Conservation (phyloP, 2,329 filamentous ascomycete species). For the Trichoderma simmonsii region DNA sequence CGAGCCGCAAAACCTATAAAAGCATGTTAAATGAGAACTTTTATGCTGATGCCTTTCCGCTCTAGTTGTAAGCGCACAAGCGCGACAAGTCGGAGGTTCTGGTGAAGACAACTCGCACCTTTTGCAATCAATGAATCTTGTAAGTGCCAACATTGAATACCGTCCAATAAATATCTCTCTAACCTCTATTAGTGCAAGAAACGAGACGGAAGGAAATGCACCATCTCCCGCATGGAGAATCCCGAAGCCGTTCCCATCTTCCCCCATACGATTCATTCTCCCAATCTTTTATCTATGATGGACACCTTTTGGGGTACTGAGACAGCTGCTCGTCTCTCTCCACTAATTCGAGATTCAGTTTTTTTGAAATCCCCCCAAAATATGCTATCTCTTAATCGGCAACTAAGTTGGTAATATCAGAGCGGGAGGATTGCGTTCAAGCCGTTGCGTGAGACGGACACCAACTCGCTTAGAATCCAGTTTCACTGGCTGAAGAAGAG, state of each 20-base stretch:
- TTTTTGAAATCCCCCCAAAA: background rate
- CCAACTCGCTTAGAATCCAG: background rate
- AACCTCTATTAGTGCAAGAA: background rate
- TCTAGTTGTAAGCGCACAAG: background rate
- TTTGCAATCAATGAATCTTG: background rate
- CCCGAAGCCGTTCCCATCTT: background rate
- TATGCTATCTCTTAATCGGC: background rate
- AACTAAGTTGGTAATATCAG: background rate
- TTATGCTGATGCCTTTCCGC: background rate
- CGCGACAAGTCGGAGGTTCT: background rate
- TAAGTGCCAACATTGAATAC: background rate
- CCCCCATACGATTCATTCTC: background rate
- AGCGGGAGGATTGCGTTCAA: background rate
- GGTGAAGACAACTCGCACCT: background rate
- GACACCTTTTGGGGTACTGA: background rate
- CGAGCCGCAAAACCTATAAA: background rate
- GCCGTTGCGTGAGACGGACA: background rate
- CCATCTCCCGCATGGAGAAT: background rate
- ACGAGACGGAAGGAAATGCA: background rate
- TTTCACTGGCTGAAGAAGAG: background rate
- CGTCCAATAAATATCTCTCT: background rate
- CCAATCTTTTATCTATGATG: background rate
- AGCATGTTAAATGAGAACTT: background rate
- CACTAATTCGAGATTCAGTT: accelerated
- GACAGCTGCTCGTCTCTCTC: background rate